Evolutionary conservation across 2,329 filamentous ascomycete genomes (phyloP).

Genomic region (Microdochium bolleyi): DNA sequence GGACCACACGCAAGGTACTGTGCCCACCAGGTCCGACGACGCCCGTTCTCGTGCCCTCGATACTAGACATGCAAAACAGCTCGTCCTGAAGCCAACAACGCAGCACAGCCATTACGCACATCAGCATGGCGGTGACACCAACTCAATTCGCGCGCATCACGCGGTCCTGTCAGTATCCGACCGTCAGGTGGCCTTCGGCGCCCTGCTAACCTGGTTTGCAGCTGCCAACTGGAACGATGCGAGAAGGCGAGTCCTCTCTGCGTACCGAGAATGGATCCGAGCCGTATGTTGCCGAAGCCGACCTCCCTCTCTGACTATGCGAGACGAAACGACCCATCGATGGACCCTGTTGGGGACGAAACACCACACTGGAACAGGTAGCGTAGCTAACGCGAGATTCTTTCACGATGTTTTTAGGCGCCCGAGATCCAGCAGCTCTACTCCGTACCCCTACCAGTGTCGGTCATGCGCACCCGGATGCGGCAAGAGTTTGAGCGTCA

Average conservation of each 20-base stretch:
- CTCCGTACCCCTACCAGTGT: slow-evolving; percentile 80
- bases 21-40: background rate
- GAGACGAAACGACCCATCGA: slow-evolving; percentile 1
- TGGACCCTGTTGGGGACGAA: slow-evolving; percentile 2
- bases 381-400: background rate
- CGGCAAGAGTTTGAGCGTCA: slow-evolving; percentile 95
- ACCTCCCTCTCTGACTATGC: slow-evolving; percentile 5
- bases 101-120: slow-evolving; percentile 25
- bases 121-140: slow-evolving; percentile 79
- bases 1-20: too few relatives aligned
- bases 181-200: background rate
- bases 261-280: slow-evolving; percentile 94
- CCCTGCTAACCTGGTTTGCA: slow-evolving; percentile 36
- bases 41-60: background rate
- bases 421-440: slow-evolving; percentile 98
- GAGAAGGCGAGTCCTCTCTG: slow-evolving; percentile 74
- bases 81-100: slow-evolving; percentile 16
- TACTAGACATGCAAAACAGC: background rate
- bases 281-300: slow-evolving; percentile 59
- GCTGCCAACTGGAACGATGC: slow-evolving; percentile 87
- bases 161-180: slow-evolving; percentile 58
- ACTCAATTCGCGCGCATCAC: slow-evolving; percentile 83
- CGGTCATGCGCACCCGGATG: slow-evolving; percentile 83
- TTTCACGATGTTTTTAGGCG: slow-evolving; percentile 47
- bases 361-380: background rate